Percentiles rank a stretch among this genome's conserved stretches.
Conservation (phyloP, 2,329 filamentous ascomycete species). For the Aspergillus sclerotialis region DNA sequence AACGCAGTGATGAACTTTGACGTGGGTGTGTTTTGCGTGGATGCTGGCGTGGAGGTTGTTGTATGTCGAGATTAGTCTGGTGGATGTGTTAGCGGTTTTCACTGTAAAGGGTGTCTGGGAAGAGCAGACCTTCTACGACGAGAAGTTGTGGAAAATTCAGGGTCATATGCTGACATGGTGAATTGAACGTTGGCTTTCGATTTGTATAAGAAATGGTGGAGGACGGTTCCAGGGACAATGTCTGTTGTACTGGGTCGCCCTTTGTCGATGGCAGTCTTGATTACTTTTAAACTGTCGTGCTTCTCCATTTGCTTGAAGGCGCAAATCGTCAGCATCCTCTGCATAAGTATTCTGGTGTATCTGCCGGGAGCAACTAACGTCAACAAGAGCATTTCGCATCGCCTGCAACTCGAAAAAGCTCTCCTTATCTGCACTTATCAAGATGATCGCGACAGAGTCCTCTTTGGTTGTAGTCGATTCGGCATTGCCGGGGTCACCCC, state of each 20-base stretch:
- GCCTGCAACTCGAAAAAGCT: constrained; percentile 83
- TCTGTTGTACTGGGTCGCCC: constrained; percentile 68
- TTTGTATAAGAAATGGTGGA: constrained; percentile 95
- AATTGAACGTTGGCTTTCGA: constrained; percentile 93
- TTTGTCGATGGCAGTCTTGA: constrained; percentile 61
- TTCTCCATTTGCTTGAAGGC: constrained; percentile 58
- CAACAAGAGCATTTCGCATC: constrained; percentile 56
- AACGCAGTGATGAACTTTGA: constrained; percentile 79
- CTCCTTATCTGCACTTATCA: constrained; percentile 90
- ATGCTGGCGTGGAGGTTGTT: constrained; percentile 74
- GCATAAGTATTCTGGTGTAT: constrained; percentile 18
- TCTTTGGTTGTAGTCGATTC: constrained; percentile 44
- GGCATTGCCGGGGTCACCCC: constrained; percentile 40
- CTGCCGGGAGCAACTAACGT: constrained; percentile 31
- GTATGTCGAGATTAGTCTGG: constrained; percentile 72
- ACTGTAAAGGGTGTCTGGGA: neutral
- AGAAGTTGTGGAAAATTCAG: constrained; percentile 56
- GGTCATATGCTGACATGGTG: constrained; percentile 74
- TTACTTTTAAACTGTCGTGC: constrained; percentile 67
- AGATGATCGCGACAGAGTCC: constrained; percentile 76
- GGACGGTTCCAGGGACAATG: constrained; percentile 69
- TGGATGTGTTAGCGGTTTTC: neutral
- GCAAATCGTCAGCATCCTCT: constrained; percentile 1
- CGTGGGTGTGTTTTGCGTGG: constrained; percentile 75
- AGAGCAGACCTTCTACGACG: constrained; percentile 53